These are phyloP conservation scores for Fusarium austroafricanum DNA, from an alignment of 2,329 filamentous ascomycete genomes.

Conservation along the genomic window DNA sequence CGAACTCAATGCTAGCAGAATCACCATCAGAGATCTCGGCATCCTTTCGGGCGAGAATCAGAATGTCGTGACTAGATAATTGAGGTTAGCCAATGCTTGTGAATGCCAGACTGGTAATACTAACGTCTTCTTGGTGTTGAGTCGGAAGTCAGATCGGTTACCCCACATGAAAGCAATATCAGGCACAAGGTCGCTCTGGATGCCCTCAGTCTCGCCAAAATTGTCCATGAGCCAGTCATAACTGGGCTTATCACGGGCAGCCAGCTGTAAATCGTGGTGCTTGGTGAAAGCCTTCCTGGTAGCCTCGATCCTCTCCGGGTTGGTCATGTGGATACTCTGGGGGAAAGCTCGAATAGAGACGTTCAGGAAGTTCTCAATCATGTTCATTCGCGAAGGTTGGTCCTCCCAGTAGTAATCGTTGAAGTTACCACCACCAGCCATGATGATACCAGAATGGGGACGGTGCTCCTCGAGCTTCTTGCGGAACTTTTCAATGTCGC, in stretches of 20 bases:
- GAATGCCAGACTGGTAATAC: conserved; percentile 1
- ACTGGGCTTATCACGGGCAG: conserved; percentile 44
- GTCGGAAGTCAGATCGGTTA: conserved; percentile 42
- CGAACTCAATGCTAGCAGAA: conserved; percentile 38
- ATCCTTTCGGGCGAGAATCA: conserved; percentile 45
- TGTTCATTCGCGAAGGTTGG: conserved; percentile 47
- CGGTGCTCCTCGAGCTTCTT: conserved; percentile 41
- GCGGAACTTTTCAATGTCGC: conserved; percentile 41
- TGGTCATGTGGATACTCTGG: conserved; percentile 43
- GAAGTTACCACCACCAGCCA: conserved; percentile 46
- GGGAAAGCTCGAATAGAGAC: conserved; percentile 43
- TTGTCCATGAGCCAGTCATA: conserved; percentile 44
- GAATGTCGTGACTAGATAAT: conserved; percentile 38
- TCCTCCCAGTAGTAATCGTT: conserved; percentile 48
- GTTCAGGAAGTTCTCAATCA: conserved; percentile 42
- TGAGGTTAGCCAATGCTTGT: conserved; percentile 16
- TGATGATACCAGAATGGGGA: conserved; percentile 46
- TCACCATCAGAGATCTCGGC: conserved; percentile 41
- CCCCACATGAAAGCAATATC: conserved; percentile 48
- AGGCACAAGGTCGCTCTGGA: conserved; percentile 42
- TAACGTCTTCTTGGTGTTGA: conserved; percentile 45
- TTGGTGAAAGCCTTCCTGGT: conserved; percentile 35
- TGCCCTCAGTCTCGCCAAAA: conserved; percentile 36
- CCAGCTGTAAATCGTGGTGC: conserved; percentile 43
- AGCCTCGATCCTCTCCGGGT: conserved; percentile 38